Percentiles rank a stretch among this genome's conserved stretches.
phyloP scores from a whole-genome alignment of 768 basidiomycete genomes.

The Russula sp. region DNA sequence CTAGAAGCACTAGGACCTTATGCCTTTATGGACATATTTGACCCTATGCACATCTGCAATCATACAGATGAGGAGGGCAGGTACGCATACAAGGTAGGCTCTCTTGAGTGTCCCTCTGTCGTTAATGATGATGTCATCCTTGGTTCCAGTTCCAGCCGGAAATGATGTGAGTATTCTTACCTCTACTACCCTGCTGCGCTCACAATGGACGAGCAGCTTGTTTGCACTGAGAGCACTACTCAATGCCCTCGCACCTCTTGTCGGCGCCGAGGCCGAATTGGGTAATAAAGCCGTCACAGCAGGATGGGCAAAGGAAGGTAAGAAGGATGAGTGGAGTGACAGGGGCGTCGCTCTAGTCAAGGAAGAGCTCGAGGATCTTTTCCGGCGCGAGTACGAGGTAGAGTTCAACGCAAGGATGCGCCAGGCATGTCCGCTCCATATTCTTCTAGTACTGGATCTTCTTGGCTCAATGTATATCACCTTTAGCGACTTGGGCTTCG shows the following conservation, averaged over 20 bases:
- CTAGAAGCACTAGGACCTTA: constrained; percentile 57
- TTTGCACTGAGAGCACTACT: constrained; percentile 77
- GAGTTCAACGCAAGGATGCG: constrained; percentile 70
- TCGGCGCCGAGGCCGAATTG: constrained; percentile 70
- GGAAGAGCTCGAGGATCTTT: constrained; percentile 55
- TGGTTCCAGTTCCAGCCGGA: constrained; percentile 56
- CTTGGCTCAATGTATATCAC: background rate
- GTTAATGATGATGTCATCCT: background rate
- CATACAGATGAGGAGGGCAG: constrained; percentile 75
- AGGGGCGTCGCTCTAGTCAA: constrained; percentile 47
- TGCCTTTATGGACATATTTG: constrained; percentile 93
- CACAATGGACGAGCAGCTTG: constrained; percentile 37
- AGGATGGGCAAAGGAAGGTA: constrained; percentile 59
- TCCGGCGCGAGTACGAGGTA: constrained; percentile 50
- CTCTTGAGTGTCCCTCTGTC: constrained; percentile 9
- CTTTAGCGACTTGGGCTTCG: constrained; percentile 71
- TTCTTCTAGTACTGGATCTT: background rate
- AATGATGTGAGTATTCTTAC: constrained; percentile 55
- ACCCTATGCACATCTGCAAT: constrained; percentile 83
- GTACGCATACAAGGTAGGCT: constrained; percentile 59
- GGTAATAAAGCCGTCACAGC: constrained; percentile 43
- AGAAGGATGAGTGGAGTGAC: constrained; percentile 55
- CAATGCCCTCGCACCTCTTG: constrained; percentile 73
- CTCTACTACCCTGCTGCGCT: constrained; percentile 5
- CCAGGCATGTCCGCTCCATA: constrained; percentile 40